A percentile compares a stretch with the other conserved stretches of the same genome.
Conservation (phyloP, 2,329 filamentous ascomycete species). For the Chlorencoelia australis region DNA sequence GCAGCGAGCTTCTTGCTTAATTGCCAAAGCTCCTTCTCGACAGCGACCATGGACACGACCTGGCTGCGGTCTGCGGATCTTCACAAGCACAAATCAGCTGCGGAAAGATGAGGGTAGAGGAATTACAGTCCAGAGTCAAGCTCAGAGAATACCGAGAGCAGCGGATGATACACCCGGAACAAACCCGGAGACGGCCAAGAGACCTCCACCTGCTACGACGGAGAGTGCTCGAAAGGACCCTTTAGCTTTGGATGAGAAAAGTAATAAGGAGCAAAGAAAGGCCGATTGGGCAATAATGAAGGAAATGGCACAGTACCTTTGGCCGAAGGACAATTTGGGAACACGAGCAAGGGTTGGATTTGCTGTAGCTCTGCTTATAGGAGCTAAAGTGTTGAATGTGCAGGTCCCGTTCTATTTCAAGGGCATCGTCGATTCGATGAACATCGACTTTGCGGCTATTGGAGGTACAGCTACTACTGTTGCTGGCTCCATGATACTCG, state of each 20-base stretch:
- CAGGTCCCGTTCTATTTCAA: slow-evolving; percentile 99
- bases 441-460: slow-evolving; percentile 76
- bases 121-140: slow-evolving; percentile 14
- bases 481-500: slow-evolving; percentile 85
- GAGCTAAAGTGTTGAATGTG: slow-evolving; percentile 91
- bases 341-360: slow-evolving; percentile 79
- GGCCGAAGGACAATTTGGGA: slow-evolving; percentile 80
- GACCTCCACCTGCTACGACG: slow-evolving; percentile 11
- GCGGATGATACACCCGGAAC: slow-evolving; percentile 15
- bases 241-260: slow-evolving; percentile 55
- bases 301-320: slow-evolving; percentile 92
- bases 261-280: slow-evolving; percentile 80
- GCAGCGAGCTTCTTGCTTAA: slow-evolving; percentile 21
- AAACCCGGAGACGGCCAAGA: slow-evolving; percentile 19
- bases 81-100: slow-evolving; percentile 20
- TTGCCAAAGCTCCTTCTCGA: slow-evolving; percentile 14
- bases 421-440: slow-evolving; percentile 95
- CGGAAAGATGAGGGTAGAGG: slow-evolving; percentile 16
- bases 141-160: slow-evolving; percentile 13
- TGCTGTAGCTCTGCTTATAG: slow-evolving; percentile 73
- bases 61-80: slow-evolving; percentile 19
- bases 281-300: slow-evolving; percentile 98
- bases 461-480: slow-evolving; percentile 86
- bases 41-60: slow-evolving; percentile 17
- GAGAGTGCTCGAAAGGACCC: slow-evolving; percentile 35